A percentile compares a stretch with the other conserved stretches of the same genome.
phyloP scores from a whole-genome alignment of 768 basidiomycete species.

The Nidularia sp. region DNA sequence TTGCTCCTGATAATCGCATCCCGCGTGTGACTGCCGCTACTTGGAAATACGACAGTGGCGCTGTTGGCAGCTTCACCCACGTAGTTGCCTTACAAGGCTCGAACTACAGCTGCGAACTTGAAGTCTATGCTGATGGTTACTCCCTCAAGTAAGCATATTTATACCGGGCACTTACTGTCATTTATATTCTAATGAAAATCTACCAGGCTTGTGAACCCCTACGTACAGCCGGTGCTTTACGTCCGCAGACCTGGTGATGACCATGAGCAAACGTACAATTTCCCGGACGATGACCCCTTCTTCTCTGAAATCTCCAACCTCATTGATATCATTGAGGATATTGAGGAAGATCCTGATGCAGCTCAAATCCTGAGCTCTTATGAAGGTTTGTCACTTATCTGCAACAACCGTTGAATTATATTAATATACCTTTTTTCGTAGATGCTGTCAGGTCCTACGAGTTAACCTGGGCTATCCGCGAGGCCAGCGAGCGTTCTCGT shows the following conservation, averaged over 20 bases:
- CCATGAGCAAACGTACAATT: constrained; percentile 62
- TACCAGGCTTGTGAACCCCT: constrained; percentile 81
- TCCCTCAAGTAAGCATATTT: constrained; percentile 57
- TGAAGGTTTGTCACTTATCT: constrained; percentile 52
- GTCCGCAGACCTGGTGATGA: constrained; percentile 84
- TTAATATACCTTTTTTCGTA: constrained; percentile 14
- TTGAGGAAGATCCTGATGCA: constrained; percentile 80
- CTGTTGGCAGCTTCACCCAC: constrained; percentile 90
- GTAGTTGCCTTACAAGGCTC: constrained; percentile 87
- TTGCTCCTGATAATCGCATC: constrained; percentile 84
- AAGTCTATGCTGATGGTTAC: constrained; percentile 93
- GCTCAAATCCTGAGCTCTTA: constrained; percentile 79
- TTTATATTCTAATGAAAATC: background rate
- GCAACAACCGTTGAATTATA: constrained; percentile 1
- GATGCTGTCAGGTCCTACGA: constrained; percentile 88
- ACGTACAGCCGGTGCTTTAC: constrained; percentile 85
- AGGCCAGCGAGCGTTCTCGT: constrained; percentile 68
- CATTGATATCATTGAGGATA: constrained; percentile 86
- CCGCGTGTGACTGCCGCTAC: constrained; percentile 90
- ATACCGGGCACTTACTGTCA: background rate
- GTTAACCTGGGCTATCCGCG: constrained; percentile 90
- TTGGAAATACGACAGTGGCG: constrained; percentile 97
- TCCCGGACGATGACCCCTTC: constrained; percentile 87
- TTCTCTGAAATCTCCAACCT: constrained; percentile 91
- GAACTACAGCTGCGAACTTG: constrained; percentile 92